Base-by-base conservation (phyloP, 1,284 basidiomycete genomes). In the Somion occarium region DNA sequence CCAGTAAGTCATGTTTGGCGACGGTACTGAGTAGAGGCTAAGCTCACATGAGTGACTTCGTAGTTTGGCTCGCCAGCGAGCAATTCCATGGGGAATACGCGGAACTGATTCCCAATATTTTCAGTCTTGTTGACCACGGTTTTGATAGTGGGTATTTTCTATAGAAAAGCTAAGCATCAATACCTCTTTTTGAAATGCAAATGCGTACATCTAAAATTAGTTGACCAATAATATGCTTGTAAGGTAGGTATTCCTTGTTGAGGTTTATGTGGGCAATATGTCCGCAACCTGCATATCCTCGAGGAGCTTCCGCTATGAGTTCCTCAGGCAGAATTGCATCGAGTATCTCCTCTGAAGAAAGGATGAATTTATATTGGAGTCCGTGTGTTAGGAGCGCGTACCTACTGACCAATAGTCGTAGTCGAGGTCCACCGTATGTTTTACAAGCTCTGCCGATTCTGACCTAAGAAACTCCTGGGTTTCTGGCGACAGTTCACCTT, bases 61-160 rank as follows among this genome's bases (percentile, higher is more conserved):
- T 88, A 96, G 62, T 97, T 79, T 0, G 85, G 79, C 53, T 92
- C 86, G 11, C 97, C 97, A 0, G 96, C 95, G 19, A 99, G 75
- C 1, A 98, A 77, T 64, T 99, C 97, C 97, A 99, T 99, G 60
- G 91, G 80, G 69, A 99, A 99, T 57, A 94, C 90, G 19, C 97
- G 85, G 68, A 94, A 99, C 64, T 90, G 76, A 20, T 79, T 84
- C 62, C 94, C 85, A 56, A 98, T 98, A 19, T 71, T 81, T 62
- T 97, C 84, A 19, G 98, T 73, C 68, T 99, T 99, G 75, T 99
- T 98, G 42, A 99, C 94, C 1, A 99, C 93, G 0, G 96, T 99
- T 56, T 79, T 79, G 42, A 97, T 77, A 5, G 71, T 70, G 15
- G 77, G 75, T 59, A 91, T 91, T 88, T 97, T 97, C 93, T 96